Evolutionary conservation across 495 filamentous ascomycete genomes (phyloP), one percentile per base, ranked within the genome.

Genomic region (Penicillium coprophilum): DNA sequence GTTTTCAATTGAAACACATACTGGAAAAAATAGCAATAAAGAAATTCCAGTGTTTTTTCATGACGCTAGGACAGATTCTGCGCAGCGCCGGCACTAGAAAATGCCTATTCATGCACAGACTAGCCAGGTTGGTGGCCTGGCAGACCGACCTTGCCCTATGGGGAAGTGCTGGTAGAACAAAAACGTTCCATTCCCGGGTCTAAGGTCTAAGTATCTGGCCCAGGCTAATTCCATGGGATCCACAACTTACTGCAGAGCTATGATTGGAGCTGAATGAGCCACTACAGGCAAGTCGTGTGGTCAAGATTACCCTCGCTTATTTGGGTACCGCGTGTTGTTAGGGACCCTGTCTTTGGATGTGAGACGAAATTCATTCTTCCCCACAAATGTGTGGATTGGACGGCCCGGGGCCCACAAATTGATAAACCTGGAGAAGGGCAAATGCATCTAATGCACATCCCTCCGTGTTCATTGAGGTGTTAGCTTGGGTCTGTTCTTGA

Each of bases 391-490:
- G 17, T 9, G 34, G 47, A 43, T 52, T 39, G 19, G 43, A 3
- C 43, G 53, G 58, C 27, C 53, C 53, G 53, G 53, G 48, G 43
- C 53, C 48, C 53, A 57, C 49, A 27, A 20, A 21, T 41, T 21
- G 48, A 52, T 55, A 34, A 51, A 44, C 13, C 31, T 46, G 51
- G 40, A 24, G 51, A 19, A 24, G 8, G 20, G 3, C 36, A 28
- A 34, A 17, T 3, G 8, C 23, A 30, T 19, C 21, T 12, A 11
- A 3, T 17, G 2, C n/a, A 27, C 2, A 40, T 13, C 21, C 28
- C 45, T 54, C 55, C 57, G 40, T 53, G 46, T 56, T 47, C 6
- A 38, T 51, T 51, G 30, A 32, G 46, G 5, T 20, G 9, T 31
- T 6, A 11, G 27, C 5, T 19, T 38, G 10, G 15, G 10, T 9